Percentiles rank a stretch among this genome's conserved stretches.
These are phyloP conservation scores for Fusarium albidum DNA, from an alignment of 2,329 filamentous ascomycete species.

Conservation along the genomic window DNA sequence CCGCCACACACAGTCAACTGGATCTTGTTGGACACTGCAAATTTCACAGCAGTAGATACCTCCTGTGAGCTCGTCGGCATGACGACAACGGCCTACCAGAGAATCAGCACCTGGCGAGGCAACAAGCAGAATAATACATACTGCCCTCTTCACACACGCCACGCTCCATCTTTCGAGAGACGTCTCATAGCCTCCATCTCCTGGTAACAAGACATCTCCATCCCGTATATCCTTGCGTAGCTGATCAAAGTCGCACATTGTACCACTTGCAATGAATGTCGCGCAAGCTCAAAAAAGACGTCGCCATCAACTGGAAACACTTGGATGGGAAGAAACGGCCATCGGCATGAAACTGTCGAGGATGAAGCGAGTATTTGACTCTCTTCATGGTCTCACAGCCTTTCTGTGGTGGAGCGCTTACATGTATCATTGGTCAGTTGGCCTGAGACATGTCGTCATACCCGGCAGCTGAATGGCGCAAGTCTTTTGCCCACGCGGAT, in stretches of 20 bases:
- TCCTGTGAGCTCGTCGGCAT: conserved; percentile 49
- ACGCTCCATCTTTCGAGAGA: conserved; percentile 47
- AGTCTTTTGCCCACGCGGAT: conserved; percentile 1
- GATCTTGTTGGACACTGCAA: conserved; percentile 46
- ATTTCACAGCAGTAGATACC: conserved; percentile 34
- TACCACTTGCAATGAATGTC: background rate
- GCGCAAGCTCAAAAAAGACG: background rate
- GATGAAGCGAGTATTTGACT: conserved; percentile 22
- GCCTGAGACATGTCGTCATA: conserved; percentile 38
- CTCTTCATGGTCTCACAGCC: conserved; percentile 18
- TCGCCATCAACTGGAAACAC: background rate
- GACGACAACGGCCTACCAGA: conserved; percentile 49
- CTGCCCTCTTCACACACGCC: conserved; percentile 46
- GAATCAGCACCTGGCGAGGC: background rate
- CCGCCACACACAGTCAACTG: conserved; percentile 62
- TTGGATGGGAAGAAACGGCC: background rate
- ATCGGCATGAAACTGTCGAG: background rate
- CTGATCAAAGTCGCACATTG: conserved; percentile 28
- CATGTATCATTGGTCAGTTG: background rate
- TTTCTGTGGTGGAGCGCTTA: conserved; percentile 13
- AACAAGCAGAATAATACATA: conserved; percentile 10
- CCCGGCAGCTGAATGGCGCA: conserved; percentile 5
- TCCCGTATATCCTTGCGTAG: conserved; percentile 18
- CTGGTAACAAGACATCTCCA: conserved; percentile 42
- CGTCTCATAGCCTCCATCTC: conserved; percentile 42